These are phyloP conservation scores for Coleophoma crateriformis DNA, from an alignment of 2,329 filamentous ascomycete species.

Conservation along the genomic window DNA sequence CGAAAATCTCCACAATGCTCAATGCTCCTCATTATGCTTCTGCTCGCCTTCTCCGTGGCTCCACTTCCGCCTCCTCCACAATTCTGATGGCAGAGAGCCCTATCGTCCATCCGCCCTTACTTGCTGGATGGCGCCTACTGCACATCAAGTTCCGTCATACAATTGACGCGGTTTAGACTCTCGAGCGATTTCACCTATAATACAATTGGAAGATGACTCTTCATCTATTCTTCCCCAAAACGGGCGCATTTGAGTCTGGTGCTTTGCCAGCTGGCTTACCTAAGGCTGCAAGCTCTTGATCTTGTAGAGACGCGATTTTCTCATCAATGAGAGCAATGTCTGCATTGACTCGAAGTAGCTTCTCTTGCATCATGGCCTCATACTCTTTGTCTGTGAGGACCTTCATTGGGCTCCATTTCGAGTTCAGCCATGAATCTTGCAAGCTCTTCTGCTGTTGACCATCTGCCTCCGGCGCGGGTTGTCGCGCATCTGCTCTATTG, in stretches of 20 bases:
- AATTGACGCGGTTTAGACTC: no score
- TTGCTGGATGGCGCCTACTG: no score
- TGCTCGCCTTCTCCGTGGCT: background rate
- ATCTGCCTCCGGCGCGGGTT: background rate
- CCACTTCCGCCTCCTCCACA: background rate
- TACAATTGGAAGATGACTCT: background rate
- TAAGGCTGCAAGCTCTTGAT: constrained; percentile 9
- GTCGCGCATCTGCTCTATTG: constrained; percentile 40
- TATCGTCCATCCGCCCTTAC: background rate
- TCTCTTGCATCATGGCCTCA: constrained; percentile 62
- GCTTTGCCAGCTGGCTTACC: constrained; percentile 1
- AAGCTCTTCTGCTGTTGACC: constrained; percentile 27
- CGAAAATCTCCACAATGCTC: background rate
- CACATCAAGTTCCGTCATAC: no score
- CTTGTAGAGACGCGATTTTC: constrained; percentile 50
- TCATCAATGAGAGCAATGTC: constrained; percentile 78
- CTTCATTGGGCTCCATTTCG: constrained; percentile 67
- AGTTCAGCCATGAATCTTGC: constrained; percentile 38
- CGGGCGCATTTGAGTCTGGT: background rate
- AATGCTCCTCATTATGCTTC: background rate
- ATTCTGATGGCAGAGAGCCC: no score
- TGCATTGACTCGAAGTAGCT: constrained; percentile 63
- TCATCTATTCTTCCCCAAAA: background rate
- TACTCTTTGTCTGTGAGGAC: constrained; percentile 70
- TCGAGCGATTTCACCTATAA: no score